Base-by-base conservation (phyloP, 2,329 filamentous ascomycete genomes). In the Colletotrichum camelliae region DNA sequence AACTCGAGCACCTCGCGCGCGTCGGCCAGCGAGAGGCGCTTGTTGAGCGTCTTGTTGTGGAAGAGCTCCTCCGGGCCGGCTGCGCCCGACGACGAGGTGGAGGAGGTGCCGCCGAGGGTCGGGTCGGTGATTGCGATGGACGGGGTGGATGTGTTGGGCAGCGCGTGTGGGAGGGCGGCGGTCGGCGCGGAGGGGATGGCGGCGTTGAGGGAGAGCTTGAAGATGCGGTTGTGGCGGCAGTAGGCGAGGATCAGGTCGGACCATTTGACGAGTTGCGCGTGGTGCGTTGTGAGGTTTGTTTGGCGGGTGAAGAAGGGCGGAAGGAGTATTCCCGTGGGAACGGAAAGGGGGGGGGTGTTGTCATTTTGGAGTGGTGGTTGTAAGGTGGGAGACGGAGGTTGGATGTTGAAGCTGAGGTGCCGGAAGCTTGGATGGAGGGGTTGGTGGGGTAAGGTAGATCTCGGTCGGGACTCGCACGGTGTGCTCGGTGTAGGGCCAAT, bases 241-340 rank as follows among this genome's bases (percentile, higher is more conserved):
- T 98, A 98, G 82, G 93, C 85, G 77, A 96, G 95, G 82, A 98
- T 92, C 18, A 98, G 91, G 37, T 91, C 85, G n/a, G 94, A 93
- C 97, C 97, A 99, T 85, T 96, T 96, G 75, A 91, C 88, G 77
- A 96, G 92, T 82, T 97, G 95, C 61, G 93, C 92, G 85, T 93
- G 91, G 82, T 90, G 93, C 12, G 94, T 96, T 35, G 91, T 90
- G 77, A 92, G 88, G 86, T 95, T 95, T 43, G 93, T 91, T 85
- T 97, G 95, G 70, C 92, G 92, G 72, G 94, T 96, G 91, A 94
- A 97, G 92, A 97, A 96, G 82, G 95, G 93, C 0, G 95, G 87
- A 95, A 96, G 86, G 88, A 87, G 89, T 96, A 94, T 83, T 92
- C 90, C 79, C 88, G 89, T 5, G 92, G 92, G 84, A 92, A 93